Evolutionary conservation across 306 rosid genomes (phyloP), one percentile per base, ranked within the genome.

Genomic region (Astragalus glycyphyllos): DNA sequence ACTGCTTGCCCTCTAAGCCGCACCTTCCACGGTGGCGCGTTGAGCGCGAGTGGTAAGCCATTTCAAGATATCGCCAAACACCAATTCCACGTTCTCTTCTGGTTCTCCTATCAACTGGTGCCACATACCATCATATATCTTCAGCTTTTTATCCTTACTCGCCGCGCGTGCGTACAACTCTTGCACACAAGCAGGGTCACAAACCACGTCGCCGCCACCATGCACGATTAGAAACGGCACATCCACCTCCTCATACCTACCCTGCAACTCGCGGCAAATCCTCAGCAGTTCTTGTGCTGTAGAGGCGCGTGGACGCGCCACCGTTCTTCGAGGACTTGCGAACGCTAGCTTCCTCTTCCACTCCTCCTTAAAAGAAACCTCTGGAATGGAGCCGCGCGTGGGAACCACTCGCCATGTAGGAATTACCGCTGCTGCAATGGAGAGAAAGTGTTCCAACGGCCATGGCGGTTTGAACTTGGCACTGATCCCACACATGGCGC

Each of bases 381-480:
- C 95, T 23, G 91, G 91, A 0, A 94, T 38, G 11, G 96, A 89
- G 0, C 97, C 96, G 4, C 99, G 95, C 2, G 97, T 94, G 14
- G 99, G 97, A 0, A 94, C 90, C 74, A 94, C 96, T 70, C 85
- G 85, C 99, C 99, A 94, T 7, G 97, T 94, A 1, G 99, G 99
- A 0, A 86, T 45, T 1, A 94, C 16, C 10, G 92, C 86, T 0
- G 96, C 99, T 0, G 67, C 95, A 4, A 87, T 7, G 13, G 86
- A 89, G 1, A 94, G 90, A 5, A 94, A 79, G 76, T 91, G 96
- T 74, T 91, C 99, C 11, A 94, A 69, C 5, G 99, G 97, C 99
- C 99, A 94, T 31, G 96, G 97, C 11, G 99, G 99, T 68, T 91
- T 94, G 92, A 94, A 82, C 83, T 91, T 91, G 32, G 82, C 81